Conservation (phyloP, 306 rosid genomes). For the Rubus parviflorus region DNA sequence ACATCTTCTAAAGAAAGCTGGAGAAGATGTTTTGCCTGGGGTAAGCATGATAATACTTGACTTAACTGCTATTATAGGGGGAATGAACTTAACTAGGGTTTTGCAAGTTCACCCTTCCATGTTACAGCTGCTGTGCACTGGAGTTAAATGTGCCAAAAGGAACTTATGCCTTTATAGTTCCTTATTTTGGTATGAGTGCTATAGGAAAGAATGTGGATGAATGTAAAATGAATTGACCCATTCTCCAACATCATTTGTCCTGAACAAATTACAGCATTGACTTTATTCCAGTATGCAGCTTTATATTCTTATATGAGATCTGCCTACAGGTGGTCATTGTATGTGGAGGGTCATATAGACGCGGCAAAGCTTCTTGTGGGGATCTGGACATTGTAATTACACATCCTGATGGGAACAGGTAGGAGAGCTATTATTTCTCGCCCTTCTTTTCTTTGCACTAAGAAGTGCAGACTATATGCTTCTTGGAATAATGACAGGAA, state of each 20-base stretch:
- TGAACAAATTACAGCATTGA: constrained; percentile 17
- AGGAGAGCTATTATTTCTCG: constrained; percentile 10
- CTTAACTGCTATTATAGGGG: neutral
- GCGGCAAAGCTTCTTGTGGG: constrained; percentile 91
- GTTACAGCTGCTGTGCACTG: neutral
- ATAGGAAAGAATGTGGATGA: constrained; percentile 7
- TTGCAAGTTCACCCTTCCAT: constrained; percentile 5
- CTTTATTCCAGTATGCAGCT: constrained; percentile 18
- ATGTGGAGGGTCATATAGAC: constrained; percentile 95
- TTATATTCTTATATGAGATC: constrained; percentile 1
- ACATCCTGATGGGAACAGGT: constrained; percentile 94
- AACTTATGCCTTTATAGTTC: neutral
- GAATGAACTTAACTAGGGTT: constrained; percentile 3
- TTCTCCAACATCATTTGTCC: neutral
- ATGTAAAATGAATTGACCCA: constrained; percentile 1
- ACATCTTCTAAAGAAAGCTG: constrained; percentile 59
- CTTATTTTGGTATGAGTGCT: neutral
- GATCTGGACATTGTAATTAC: constrained; percentile 88
- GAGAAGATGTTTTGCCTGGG: constrained; percentile 75
- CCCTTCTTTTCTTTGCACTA: neutral
- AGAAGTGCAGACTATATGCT: neutral
- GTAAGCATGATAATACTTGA: constrained; percentile 44
- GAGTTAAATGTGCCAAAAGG: constrained; percentile 6
- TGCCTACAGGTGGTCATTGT: constrained; percentile 55
- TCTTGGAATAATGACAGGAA: neutral